phyloP scores from a whole-genome alignment of 2,329 filamentous ascomycete species.

The Tolypocladium nubicola region DNA sequence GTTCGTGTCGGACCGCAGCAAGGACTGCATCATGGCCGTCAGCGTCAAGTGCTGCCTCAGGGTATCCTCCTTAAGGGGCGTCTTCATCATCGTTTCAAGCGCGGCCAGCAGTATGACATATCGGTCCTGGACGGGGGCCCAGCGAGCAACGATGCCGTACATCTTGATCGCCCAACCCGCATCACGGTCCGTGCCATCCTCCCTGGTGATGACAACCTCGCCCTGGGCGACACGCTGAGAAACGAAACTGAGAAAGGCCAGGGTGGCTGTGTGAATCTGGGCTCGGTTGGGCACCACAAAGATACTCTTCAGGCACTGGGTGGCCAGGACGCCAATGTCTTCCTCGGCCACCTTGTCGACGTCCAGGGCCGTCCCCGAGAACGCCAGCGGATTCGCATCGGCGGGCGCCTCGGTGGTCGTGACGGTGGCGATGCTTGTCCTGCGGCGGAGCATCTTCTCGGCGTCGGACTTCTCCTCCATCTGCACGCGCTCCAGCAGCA shows the following conservation, averaged over 20 bases:
- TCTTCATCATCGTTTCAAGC: slow-evolving; percentile 63
- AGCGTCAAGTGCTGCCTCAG: slow-evolving; percentile 66
- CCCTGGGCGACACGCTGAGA: slow-evolving; percentile 43
- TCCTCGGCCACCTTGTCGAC: slow-evolving; percentile 85
- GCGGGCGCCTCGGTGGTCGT: slow-evolving; percentile 50
- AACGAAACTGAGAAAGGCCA: slow-evolving; percentile 65
- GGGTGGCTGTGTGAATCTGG: slow-evolving; percentile 71
- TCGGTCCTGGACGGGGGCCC: slow-evolving; percentile 89
- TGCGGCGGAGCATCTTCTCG: slow-evolving; percentile 52
- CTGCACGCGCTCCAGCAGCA: slow-evolving; percentile 56
- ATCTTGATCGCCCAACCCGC: slow-evolving; percentile 73
- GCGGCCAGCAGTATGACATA: slow-evolving; percentile 80
- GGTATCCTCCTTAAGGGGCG: slow-evolving; percentile 58
- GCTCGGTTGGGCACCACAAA: slow-evolving; percentile 72
- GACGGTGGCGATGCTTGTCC: slow-evolving; percentile 72
- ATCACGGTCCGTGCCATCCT: slow-evolving; percentile 30
- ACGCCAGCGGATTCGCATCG: slow-evolving; percentile 57
- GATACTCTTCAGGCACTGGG: slow-evolving; percentile 78
- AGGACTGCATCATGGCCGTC: slow-evolving; percentile 66
- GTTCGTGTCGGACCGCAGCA: slow-evolving; percentile 82
- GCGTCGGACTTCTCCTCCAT: slow-evolving; percentile 58
- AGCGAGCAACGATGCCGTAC: slow-evolving; percentile 68
- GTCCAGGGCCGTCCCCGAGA: slow-evolving; percentile 74
- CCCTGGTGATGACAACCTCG: slow-evolving; percentile 40
- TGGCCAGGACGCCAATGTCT: slow-evolving; percentile 72